phyloP scores from a whole-genome alignment of 179 eudicot genomes.

The Heliamphora pulchella region DNA sequence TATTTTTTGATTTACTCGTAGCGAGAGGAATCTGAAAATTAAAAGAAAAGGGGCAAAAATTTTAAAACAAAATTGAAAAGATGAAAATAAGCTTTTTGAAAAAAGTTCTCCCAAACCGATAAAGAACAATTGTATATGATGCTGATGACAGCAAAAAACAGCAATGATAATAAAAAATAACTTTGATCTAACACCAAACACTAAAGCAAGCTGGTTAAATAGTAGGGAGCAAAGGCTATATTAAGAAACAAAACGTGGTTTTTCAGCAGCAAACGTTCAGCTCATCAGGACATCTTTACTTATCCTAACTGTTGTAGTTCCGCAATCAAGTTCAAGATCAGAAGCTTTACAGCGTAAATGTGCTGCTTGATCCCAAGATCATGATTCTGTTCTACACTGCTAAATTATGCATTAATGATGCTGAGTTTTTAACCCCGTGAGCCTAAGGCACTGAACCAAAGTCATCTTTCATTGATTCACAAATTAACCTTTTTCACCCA shows the following conservation, averaged over 20 bases:
- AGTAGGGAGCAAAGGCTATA: background rate
- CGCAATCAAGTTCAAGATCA: background rate
- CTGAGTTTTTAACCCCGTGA: background rate
- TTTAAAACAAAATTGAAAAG: too few species aligned
- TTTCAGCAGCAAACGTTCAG: background rate
- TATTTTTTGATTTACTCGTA: too few species aligned
- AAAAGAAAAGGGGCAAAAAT: too few species aligned
- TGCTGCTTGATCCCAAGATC: background rate
- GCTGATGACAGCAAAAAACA: too few species aligned
- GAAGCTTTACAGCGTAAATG: background rate
- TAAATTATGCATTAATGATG: background rate
- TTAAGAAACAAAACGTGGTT: background rate
- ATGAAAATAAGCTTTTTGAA: too few species aligned
- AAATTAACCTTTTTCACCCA: background rate
- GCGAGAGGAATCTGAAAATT: too few species aligned
- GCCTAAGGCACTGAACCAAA: background rate
- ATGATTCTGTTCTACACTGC: background rate
- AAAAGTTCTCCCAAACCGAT: too few species aligned
- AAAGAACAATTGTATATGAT: too few species aligned
- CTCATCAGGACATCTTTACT: background rate
- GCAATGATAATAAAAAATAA: background rate
- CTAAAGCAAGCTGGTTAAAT: background rate
- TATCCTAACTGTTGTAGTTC: background rate
- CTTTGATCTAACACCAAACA: background rate
- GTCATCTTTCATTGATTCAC: background rate